Conservation (phyloP, 495 filamentous ascomycete species). For the Talaromyces liani region DNA sequence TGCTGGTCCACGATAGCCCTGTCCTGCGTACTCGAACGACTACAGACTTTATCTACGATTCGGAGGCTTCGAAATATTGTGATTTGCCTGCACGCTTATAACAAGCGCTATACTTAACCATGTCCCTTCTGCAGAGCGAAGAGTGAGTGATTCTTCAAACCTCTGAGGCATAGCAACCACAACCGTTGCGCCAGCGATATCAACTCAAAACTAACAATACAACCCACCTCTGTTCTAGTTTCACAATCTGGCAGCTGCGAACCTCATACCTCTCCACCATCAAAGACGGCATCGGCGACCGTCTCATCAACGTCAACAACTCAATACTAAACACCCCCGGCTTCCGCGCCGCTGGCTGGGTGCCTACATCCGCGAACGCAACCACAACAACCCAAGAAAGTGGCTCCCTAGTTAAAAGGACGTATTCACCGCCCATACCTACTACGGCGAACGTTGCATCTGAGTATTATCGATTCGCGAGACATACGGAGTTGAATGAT, state of each 20-base stretch:
- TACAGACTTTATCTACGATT: neutral
- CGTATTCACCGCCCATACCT: constrained; percentile 93
- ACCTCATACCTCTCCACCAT: constrained; percentile 84
- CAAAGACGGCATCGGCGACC: constrained; percentile 92
- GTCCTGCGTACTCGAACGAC: neutral
- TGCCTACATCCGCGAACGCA: constrained; percentile 49
- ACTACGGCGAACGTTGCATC: constrained; percentile 63
- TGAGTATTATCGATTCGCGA: constrained; percentile 62
- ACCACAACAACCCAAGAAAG: constrained; percentile 24
- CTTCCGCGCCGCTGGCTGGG: constrained; percentile 94
- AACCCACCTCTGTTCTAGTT: constrained; percentile 38
- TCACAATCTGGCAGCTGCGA: constrained; percentile 88
- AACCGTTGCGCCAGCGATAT: constrained; percentile 1
- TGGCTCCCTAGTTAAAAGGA: constrained; percentile 72
- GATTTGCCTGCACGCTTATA: neutral
- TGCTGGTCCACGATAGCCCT: neutral
- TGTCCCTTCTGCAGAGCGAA: constrained; percentile 96
- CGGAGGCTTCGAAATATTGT: neutral
- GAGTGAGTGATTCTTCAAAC: constrained; percentile 54
- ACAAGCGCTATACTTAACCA: constrained; percentile 25
- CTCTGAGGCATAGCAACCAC: constrained; percentile 10
- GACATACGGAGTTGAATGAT: constrained; percentile 24
- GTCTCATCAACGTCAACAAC: constrained; percentile 87
- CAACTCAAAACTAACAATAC: neutral
- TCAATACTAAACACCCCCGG: constrained; percentile 86